Evolutionary conservation across 495 filamentous ascomycete genomes (phyloP).

Genomic region (Viridothelium virens): DNA sequence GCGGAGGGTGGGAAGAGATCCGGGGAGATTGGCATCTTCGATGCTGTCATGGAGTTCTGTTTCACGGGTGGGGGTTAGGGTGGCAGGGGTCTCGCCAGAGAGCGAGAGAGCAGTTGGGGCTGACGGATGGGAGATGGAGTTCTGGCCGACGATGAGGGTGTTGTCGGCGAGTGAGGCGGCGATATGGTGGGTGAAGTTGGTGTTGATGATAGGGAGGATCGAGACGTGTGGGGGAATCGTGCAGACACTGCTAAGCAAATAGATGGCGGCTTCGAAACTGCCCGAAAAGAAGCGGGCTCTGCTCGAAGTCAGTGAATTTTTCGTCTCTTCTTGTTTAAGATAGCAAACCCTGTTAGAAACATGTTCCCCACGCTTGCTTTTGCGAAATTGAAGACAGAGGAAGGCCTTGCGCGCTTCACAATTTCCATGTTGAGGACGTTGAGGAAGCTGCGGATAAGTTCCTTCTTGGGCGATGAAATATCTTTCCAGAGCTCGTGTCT

Average conservation of each 20-base stretch:
- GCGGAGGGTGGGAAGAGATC: conserved; percentile 69
- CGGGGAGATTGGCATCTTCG: conserved; percentile 85
- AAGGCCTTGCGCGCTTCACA: conserved; percentile 70
- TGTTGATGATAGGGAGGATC: conserved; percentile 85
- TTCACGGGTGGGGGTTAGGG: conserved; percentile 21
- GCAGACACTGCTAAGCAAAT: conserved; percentile 58
- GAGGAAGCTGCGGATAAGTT: conserved; percentile 85
- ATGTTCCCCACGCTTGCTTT: conserved; percentile 88
- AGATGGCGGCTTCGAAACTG: conserved; percentile 37
- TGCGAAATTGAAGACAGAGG: conserved; percentile 79
- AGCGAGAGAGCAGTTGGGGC: conserved; percentile 42
- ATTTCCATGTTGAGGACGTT: conserved; percentile 85
- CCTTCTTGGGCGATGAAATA: conserved; percentile 76
- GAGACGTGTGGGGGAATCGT: conserved; percentile 63
- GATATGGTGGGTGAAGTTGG: conserved; percentile 91
- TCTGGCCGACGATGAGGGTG: conserved; percentile 79
- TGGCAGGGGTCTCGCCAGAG: conserved; percentile 37
- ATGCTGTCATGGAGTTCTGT: conserved; percentile 39
- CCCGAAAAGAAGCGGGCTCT: conserved; percentile 37
- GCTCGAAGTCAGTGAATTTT: neutral
- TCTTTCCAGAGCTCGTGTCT: conserved; percentile 63
- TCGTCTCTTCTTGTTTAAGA: conserved; percentile 48
- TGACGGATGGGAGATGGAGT: conserved; percentile 82
- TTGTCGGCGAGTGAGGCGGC: conserved; percentile 71
- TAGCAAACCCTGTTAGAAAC: conserved; percentile 78